A percentile compares a stretch with the other conserved stretches of the same genome.
phyloP scores from a whole-genome alignment of 208 protist genomes.

The Porcisia hertigi region DNA sequence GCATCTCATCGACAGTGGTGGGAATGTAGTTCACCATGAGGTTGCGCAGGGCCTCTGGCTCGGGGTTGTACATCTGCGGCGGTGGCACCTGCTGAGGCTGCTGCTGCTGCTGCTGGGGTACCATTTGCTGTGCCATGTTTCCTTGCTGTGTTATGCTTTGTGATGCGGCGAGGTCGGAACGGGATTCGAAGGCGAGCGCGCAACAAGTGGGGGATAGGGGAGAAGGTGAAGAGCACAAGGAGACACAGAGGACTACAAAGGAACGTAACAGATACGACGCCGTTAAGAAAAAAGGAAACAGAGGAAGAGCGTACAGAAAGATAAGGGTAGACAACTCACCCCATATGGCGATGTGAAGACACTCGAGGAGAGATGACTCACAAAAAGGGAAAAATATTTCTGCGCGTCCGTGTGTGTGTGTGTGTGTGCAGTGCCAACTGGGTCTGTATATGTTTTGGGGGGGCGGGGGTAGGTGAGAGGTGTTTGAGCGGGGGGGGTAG shows the following conservation, averaged over 20 bases:
- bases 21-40: constrained; percentile 92
- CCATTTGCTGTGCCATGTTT: constrained; percentile 49
- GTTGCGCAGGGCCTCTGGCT: constrained; percentile 80
- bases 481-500: background rate
- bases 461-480: background rate
- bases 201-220: background rate
- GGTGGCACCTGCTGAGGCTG: constrained; percentile 24
- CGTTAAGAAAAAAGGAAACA: background rate
- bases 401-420: too few species aligned
- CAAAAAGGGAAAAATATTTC: too few species aligned
- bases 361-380: too few species aligned
- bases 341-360: too few species aligned
- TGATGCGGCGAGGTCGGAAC: background rate
- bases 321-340: too few species aligned
- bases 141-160: background rate
- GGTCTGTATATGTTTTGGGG: background rate
- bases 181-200: background rate
- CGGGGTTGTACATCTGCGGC: constrained; percentile 45
- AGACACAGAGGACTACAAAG: background rate
- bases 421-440: too few species aligned
- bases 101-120: constrained; percentile 43
- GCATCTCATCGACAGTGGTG: constrained; percentile 80
- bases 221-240: background rate
- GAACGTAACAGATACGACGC: background rate
- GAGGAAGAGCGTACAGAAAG: background rate